Evolutionary conservation across 495 filamentous ascomycete genomes (phyloP).

Genomic region (Neurospora terricola): DNA sequence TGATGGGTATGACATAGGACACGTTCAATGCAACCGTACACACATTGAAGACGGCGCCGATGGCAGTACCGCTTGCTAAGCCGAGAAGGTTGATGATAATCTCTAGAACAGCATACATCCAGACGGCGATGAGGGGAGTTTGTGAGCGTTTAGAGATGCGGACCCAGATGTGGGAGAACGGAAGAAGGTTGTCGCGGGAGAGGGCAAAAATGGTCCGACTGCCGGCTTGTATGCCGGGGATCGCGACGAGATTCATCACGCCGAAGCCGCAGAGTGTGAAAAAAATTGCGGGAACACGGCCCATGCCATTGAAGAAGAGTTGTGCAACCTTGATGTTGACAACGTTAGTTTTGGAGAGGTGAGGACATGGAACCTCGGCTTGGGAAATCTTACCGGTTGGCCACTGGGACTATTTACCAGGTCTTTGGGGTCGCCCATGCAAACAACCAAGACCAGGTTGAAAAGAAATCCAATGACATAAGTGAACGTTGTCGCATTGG

Average conservation of each 20-base stretch:
- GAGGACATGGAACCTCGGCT: neutral
- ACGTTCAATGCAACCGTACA: constrained; percentile 55
- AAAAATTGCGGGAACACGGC: constrained; percentile 47
- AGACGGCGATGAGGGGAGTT: constrained; percentile 52
- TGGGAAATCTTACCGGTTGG: constrained; percentile 35
- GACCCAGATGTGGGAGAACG: constrained; percentile 44
- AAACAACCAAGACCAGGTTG: constrained; percentile 53
- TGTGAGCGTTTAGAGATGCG: constrained; percentile 43
- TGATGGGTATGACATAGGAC: constrained; percentile 51
- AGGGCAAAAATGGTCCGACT: constrained; percentile 54
- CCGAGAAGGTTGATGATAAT: constrained; percentile 54
- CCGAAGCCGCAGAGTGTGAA: constrained; percentile 51
- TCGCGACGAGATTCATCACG: constrained; percentile 49
- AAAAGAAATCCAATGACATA: constrained; percentile 52
- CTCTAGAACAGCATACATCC: constrained; percentile 46
- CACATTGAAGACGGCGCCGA: constrained; percentile 53
- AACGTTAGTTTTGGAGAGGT: neutral
- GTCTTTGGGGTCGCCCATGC: constrained; percentile 43
- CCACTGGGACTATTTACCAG: constrained; percentile 38
- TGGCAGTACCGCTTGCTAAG: constrained; percentile 51
- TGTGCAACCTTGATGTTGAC: constrained; percentile 35
- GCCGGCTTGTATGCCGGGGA: constrained; percentile 53
- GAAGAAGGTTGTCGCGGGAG: constrained; percentile 49
- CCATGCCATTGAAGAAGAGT: constrained; percentile 53
- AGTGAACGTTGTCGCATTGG: constrained; percentile 48